Conservation (phyloP, 73 alveolate genomes). For the Tetrahymena malaccensis region DNA sequence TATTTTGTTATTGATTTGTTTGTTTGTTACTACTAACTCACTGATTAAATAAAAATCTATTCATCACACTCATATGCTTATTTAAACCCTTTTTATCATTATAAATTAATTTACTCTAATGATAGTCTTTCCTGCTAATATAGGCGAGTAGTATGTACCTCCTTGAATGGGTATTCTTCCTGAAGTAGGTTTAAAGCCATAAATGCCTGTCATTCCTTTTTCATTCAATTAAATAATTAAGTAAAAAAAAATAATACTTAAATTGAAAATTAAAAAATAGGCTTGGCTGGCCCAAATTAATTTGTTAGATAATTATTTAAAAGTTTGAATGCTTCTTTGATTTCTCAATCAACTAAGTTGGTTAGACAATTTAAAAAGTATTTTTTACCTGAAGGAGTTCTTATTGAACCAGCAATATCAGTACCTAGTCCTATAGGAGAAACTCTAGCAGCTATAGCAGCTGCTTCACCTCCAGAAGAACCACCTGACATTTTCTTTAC, state of each 20-base stretch:
- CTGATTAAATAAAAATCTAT: too few species aligned
- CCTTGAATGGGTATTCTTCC: conserved; percentile 50
- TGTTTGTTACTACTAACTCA: not conserved
- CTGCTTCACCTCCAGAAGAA: conserved; percentile 64
- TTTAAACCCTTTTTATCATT: not conserved
- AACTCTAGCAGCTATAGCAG: conserved; percentile 39
- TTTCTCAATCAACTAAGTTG: too few species aligned
- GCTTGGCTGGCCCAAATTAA: not conserved
- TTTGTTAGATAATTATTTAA: too few species aligned
- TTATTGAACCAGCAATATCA: conserved; percentile 66
- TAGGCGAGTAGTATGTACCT: not conserved
- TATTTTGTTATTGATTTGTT: too few species aligned
- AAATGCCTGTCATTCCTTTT: conserved; percentile 51
- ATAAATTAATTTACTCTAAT: not conserved
- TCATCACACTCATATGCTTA: not conserved
- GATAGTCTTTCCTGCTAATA: not conserved
- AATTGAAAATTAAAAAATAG: too few species aligned
- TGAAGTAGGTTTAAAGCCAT: conserved; percentile 62
- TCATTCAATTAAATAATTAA: not conserved
- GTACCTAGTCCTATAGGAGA: conserved; percentile 55
- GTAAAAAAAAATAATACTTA: too few species aligned
- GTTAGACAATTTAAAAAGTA: not conserved
- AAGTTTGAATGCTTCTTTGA: not conserved
- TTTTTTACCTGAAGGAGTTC: conserved; percentile 45
- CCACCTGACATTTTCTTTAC: conserved; percentile 37